Evolutionary conservation across 2,329 filamentous ascomycete genomes (phyloP).

Genomic region (Mollisia scopiformis): DNA sequence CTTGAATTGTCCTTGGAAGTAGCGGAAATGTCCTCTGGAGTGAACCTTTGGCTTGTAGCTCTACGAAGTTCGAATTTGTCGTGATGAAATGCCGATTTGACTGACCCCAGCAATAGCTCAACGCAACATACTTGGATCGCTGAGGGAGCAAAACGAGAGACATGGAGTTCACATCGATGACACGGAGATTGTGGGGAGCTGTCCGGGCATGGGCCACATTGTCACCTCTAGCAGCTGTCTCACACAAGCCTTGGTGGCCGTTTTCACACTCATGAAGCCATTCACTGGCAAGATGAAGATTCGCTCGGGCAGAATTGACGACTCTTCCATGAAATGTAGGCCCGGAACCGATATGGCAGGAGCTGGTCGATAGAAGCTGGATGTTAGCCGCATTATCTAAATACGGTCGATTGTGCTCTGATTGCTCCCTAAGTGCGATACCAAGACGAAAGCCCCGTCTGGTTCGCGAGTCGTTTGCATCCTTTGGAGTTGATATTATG

Average conservation of each 20-base stretch:
- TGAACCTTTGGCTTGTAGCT: background rate
- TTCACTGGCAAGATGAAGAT: background rate
- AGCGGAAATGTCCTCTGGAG: background rate
- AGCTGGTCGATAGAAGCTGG: background rate
- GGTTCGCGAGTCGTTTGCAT: no score
- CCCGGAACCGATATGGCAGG: background rate
- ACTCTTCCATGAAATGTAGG: background rate
- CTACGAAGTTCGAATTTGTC: background rate
- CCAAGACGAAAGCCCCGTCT: background rate
- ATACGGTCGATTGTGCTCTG: background rate
- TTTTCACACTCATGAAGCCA: background rate
- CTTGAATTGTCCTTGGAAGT: background rate
- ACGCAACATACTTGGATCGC: background rate
- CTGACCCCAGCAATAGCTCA: background rate
- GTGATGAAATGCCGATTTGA: background rate
- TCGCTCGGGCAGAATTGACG: background rate
- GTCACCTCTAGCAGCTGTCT: background rate
- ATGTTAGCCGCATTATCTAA: background rate
- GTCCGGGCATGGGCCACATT: background rate
- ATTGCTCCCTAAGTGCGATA: background rate
- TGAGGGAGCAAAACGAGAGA: background rate
- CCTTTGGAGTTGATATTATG: background rate
- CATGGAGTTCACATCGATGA: background rate
- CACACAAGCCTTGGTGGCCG: background rate
- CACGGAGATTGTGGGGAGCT: background rate